Base-by-base conservation (phyloP, 371 early-diverging fungal species). In the Lichtheimia corymbifera region DNA sequence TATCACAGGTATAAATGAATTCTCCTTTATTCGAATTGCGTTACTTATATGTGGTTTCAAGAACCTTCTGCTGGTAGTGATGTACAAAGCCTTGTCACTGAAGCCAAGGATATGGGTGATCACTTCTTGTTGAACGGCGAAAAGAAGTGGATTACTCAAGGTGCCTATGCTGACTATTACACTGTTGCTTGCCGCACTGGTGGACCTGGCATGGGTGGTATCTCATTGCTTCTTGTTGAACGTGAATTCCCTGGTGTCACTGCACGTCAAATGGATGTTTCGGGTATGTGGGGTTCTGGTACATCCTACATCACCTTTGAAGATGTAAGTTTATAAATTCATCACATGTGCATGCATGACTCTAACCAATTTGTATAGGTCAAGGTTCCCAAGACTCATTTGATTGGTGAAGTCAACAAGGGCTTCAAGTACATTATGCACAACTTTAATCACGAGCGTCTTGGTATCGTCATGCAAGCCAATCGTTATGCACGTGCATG, bases 101-200 rank as follows among this genome's bases (percentile, higher is more conserved):
- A 85, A 27, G 94, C 94, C 9, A 86, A 85, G 61, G 86, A 90
- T 68, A 77, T 85, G 54, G 78, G 85, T 11, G 92, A 93, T 68
- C 69, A 85, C 59, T 93, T 82, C 71, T 77, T 95, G 30, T 74
- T 92, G 53, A 92, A 92, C 61, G 92, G 93, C 50, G 93, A 93
- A 73, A 94, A 94, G 86, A 93, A 93, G 75, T 91, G 90, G 87
- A 89, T 89, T 57, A 93, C 95, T 55, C 93, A 93, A 69, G 95
- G 95, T 58, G 85, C 84, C 1, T 93, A 88, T 74, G 91, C 93
- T 18, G 92, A 93, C 52, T 88, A 76, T 61, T 87, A 85, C 61
- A 82, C 83, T 0, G 74, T 76, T 40, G 90, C 87, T 47, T 91
- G 83, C 40, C 79, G 88, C 53, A 95, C 94, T 11, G 93, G 93